Evolutionary conservation across 225 moss, liverwort and hornwort genomes (phyloP).

Genomic region (Pseudoscleropodium purum): DNA sequence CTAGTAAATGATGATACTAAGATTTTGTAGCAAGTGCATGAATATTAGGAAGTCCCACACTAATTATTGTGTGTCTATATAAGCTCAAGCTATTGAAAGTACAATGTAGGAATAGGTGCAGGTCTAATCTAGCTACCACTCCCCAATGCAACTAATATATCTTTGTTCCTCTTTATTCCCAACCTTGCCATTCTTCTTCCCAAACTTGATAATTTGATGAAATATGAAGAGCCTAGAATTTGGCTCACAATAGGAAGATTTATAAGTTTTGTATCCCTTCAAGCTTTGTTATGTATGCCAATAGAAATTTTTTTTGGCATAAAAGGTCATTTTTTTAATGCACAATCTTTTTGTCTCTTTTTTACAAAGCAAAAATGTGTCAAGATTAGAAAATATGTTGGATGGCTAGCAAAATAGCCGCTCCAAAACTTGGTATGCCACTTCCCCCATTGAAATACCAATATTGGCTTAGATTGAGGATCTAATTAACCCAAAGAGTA

Average conservation of each 20-base stretch:
- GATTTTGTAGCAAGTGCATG: neutral
- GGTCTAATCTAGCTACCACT: accelerated
- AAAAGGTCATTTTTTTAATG: neutral
- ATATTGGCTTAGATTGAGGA: neutral
- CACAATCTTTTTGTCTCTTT: neutral
- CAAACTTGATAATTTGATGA: accelerated
- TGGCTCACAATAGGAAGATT: neutral
- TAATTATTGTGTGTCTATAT: neutral
- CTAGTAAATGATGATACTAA: neutral
- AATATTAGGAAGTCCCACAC: too few relatives aligned
- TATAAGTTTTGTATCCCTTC: neutral
- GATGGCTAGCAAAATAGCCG: accelerated
- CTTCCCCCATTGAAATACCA: neutral
- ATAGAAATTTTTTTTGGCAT: neutral
- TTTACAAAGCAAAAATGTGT: neutral
- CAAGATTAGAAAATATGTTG: accelerated
- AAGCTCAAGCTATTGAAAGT: neutral
- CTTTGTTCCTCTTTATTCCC: neutral
- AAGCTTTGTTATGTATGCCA: neutral
- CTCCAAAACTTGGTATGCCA: accelerated
- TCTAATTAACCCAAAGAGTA: neutral
- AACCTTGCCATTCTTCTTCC: accelerated
- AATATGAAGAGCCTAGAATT: neutral
- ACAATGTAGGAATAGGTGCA: neutral
- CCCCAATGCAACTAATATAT: neutral